A percentile compares a stretch with the other conserved stretches of the same genome.
Conservation (phyloP, 805 yeast genomes). For the Myxozyma monticola region DNA sequence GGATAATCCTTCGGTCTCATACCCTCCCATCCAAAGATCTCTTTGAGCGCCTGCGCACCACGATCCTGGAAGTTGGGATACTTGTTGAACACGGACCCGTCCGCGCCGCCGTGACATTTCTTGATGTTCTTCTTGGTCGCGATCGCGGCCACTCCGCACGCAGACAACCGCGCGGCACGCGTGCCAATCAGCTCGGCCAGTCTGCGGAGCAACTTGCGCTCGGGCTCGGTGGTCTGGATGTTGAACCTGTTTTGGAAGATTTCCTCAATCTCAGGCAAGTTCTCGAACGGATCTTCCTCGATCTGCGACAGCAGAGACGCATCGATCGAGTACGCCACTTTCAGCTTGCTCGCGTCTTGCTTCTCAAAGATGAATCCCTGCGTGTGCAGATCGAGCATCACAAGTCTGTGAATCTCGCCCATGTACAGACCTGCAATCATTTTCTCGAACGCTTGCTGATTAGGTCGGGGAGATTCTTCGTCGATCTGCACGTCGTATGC, state of each 20-base stretch:
- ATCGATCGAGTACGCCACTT: constrained; percentile 72
- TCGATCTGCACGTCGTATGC: constrained; percentile 82
- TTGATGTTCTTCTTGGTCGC: constrained; percentile 77
- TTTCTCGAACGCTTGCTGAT: constrained; percentile 93
- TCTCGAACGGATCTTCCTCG: constrained; percentile 87
- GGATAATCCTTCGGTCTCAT: constrained; percentile 64
- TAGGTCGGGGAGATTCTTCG: constrained; percentile 87
- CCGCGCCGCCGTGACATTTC: constrained; percentile 85
- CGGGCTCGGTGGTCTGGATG: constrained; percentile 68
- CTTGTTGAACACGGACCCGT: constrained; percentile 91
- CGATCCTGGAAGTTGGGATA: constrained; percentile 90
- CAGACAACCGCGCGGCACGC: constrained; percentile 87
- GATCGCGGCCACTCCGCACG: constrained; percentile 94
- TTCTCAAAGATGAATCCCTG: constrained; percentile 65
- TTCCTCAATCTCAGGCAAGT: constrained; percentile 70
- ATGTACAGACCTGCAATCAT: constrained; percentile 96
- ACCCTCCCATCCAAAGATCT: constrained; percentile 78
- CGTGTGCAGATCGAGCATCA: constrained; percentile 67
- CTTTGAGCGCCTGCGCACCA: constrained; percentile 84
- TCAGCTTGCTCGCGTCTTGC: constrained; percentile 66
- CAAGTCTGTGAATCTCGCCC: constrained; percentile 86
- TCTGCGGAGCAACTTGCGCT: constrained; percentile 78
- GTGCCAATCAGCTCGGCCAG: constrained; percentile 85
- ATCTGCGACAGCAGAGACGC: constrained; percentile 83
- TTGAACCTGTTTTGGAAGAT: constrained; percentile 61